These are phyloP conservation scores for Castanea mollissima DNA, from an alignment of 306 rosid genomes.

Conservation along the genomic window DNA sequence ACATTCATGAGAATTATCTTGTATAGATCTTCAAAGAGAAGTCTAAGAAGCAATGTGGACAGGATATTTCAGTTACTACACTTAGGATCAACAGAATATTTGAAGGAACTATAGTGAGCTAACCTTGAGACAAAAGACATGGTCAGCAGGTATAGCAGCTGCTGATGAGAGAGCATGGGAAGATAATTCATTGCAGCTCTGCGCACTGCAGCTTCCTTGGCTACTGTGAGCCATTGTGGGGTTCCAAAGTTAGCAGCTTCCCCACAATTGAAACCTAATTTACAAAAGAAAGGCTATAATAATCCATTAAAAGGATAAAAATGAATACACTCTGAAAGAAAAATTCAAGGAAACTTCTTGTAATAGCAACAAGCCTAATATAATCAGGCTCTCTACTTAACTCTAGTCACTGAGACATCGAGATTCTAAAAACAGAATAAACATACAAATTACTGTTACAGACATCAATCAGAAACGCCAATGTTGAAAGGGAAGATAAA, in stretches of 20 bases:
- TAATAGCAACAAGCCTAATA: not conserved
- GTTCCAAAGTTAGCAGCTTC: slow-evolving; percentile 99
- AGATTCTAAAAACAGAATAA: too few species aligned
- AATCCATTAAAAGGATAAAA: slow-evolving; percentile 15
- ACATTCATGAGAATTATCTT: not conserved
- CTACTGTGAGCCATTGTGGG: slow-evolving; percentile 92
- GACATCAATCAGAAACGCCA: not conserved
- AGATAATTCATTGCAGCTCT: slow-evolving; percentile 98
- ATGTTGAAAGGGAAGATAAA: not conserved
- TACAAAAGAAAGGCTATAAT: slow-evolving; percentile 10
- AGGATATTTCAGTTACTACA: not conserved
- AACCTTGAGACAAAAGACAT: slow-evolving; percentile 96
- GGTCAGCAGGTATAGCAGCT: slow-evolving; percentile 85
- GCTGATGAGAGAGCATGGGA: slow-evolving; percentile 99
- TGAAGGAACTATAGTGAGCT: slow-evolving; percentile 8
- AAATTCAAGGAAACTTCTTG: not conserved
- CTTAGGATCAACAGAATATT: not conserved
- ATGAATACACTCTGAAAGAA: not conserved
- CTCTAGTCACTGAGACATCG: too few species aligned
- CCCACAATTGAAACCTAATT: slow-evolving; percentile 92
- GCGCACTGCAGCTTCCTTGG: slow-evolving; percentile 98
- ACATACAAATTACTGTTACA: not conserved
- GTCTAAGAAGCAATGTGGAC: slow-evolving; percentile 14
- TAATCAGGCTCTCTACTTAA: not conserved
- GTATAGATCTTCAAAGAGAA: slow-evolving; percentile 12